Evolutionary conservation across 148 eudicot genomes (phyloP), one percentile per base, ranked within the genome.

Genomic region (Rhododendron ferrugineum): DNA sequence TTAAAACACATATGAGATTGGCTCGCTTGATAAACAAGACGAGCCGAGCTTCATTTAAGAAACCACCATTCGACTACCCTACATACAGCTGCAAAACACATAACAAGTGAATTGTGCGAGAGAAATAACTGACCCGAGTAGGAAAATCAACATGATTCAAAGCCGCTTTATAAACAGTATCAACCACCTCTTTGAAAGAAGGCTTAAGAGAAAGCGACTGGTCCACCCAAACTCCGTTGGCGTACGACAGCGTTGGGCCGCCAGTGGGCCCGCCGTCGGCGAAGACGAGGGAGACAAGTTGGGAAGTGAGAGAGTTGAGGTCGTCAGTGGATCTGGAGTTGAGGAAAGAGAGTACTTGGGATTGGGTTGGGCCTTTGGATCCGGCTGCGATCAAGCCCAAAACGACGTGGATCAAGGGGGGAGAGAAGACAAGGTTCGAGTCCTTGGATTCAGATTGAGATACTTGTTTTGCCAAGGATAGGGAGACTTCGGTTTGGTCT

Each of bases 181-280:
- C 93, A 0, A 93, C 93, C 50, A 94, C 84, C 72, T 89, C 83
- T 76, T 89, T 91, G 82, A 96, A 96, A 11, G 83, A 32, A 68
- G 93, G 86, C 83, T 91, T 93, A 44, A 95, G 78, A 34, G 86
- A 78, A 22, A 93, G 85, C 15, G 89, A 85, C 44, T 85, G 91
- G 49, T 97, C 98, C 0, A 94, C 86, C 99, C 98, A 97, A 46
- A 94, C 89, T 3, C 98, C 96, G 66, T 94, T 94, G 8, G 93
- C 98, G 3, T 91, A 91, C 1, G 93, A 88, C 89, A 97, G 68
- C 83, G 44, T 75, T 18, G 97, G 98, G 36, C 97, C 99, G 23
- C 98, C 96, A 20, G 26, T 13, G 26, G 91, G 47, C 28, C 88
- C 88, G 0, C 92, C 98, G 81, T 93, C 95, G 26, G 94, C 85